These are phyloP conservation scores for Amanita pseudoporphyria DNA, from an alignment of 768 basidiomycete species.

Conservation along the genomic window DNA sequence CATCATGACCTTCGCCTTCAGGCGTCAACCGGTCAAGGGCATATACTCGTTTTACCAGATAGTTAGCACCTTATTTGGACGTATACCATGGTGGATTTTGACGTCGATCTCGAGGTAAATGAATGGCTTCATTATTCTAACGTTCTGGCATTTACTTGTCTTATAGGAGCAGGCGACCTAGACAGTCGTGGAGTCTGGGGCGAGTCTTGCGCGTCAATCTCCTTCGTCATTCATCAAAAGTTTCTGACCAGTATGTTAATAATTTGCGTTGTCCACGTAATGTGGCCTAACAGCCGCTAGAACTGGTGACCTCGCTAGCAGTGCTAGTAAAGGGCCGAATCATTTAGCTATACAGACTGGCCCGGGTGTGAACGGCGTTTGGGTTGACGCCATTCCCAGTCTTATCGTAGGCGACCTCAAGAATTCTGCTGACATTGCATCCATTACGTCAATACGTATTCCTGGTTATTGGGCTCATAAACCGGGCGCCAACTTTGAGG, in stretches of 20 bases:
- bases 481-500: conserved; percentile 22
- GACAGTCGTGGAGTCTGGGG: conserved; percentile 34
- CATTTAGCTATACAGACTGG: conserved; percentile 32
- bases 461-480: conserved; percentile 53
- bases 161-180: conserved; percentile 32
- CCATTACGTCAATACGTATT: conserved; percentile 31
- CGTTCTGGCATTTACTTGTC: background rate
- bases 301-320: conserved; percentile 21
- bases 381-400: conserved; percentile 34
- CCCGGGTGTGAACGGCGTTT: conserved; percentile 33
- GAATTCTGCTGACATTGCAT: conserved; percentile 27
- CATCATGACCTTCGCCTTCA: conserved; percentile 23
- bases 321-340: conserved; percentile 26
- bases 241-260: conserved; percentile 19
- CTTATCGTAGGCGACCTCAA: conserved; percentile 35
- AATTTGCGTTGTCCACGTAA: background rate
- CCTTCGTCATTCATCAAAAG: conserved; percentile 19
- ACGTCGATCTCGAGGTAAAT: conserved; percentile 26
- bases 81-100: conserved; percentile 39
- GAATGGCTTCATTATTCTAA: background rate
- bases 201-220: conserved; percentile 28
- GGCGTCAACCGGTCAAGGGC: conserved; percentile 39
- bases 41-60: conserved; percentile 37
- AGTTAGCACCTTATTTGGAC: conserved; percentile 28
- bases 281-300: conserved; percentile 14